Base-by-base conservation (phyloP, 176 grass and related monocot species). In the Poa annua region DNA sequence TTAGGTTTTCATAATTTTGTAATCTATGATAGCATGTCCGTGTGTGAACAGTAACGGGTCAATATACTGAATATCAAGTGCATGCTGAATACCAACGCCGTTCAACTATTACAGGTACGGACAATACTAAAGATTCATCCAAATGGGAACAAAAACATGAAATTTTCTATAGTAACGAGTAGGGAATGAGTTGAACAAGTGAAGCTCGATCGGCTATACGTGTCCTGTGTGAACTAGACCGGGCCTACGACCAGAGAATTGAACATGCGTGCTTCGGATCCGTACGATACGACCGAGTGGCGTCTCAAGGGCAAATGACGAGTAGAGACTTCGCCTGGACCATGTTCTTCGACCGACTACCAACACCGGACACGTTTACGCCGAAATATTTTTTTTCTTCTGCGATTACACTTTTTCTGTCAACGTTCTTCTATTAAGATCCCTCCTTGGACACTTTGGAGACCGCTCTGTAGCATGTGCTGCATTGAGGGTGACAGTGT, bases 241-340 rank as follows among this genome's bases (percentile, higher is more conserved):
- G 1, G 12, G 65, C 33, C 74, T 51, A 70, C 80, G 29, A 66
- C 17, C 42, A 13, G 17, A 36, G 25, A 80, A 50, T 16, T 50
- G 48, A 48, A 38, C 48, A 47, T 38, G 81, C 61, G 6, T 63
- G 60, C 60, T 49, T 17, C 52, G 33, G 24, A 10, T 8, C 0
- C 32, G 63, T 29, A 41, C 22, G 32, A 48, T 69, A 80, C 76
- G 50, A 57, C 34, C 61, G 29, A 47, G 29, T 41, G 70, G 61
- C 12, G 77, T 69, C 69, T 81, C 60, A 76, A 89, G 51, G 3
- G 52, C 41, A 17, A 85, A 81, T 85, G 82, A 81, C 87, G 87
- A 89, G 83, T 89, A 55, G 50, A 59, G 77, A 89, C 83, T 81
- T 80, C 42, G 75, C 59, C 82, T 85, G 35, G 87, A 85, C 60